Evolutionary conservation across 2,329 filamentous ascomycete genomes (phyloP).

Genomic region (Colletotrichum gigasporum): DNA sequence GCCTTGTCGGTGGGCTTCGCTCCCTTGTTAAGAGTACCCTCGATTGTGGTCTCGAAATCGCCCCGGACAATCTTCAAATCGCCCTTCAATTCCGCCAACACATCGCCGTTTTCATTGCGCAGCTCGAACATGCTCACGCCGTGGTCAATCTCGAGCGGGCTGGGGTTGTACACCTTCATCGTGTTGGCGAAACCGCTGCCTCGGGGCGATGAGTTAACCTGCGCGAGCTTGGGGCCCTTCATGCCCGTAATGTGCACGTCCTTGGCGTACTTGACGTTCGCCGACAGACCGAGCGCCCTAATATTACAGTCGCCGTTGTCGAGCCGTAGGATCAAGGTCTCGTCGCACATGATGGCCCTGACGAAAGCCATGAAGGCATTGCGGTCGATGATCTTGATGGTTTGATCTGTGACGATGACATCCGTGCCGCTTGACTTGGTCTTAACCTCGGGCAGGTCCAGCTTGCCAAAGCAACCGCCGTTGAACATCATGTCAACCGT

Average conservation of each 20-base stretch:
- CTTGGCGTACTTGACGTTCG: constrained; percentile 38
- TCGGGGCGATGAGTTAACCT: constrained; percentile 35
- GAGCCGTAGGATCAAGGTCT: constrained; percentile 40
- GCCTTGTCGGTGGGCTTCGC: constrained; percentile 32
- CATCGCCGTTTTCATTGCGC: constrained; percentile 36
- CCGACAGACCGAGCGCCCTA: constrained; percentile 36
- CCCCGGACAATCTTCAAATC: constrained; percentile 39
- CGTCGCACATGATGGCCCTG: constrained; percentile 40
- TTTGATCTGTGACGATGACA: constrained; percentile 39
- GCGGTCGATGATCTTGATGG: constrained; percentile 41
- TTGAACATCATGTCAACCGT: constrained; percentile 42
- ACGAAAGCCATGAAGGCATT: constrained; percentile 41
- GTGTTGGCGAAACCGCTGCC: constrained; percentile 31
- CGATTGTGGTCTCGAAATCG: constrained; percentile 40
- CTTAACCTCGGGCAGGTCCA: constrained; percentile 40
- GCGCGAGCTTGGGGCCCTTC: constrained; percentile 35
- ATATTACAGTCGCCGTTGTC: constrained; percentile 40
- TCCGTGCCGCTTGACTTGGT: constrained; percentile 40
- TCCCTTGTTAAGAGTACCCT: constrained; percentile 33
- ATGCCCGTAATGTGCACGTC: constrained; percentile 40
- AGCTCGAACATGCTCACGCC: constrained; percentile 44
- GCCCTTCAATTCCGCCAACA: constrained; percentile 40
- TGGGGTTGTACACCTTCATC: constrained; percentile 41
- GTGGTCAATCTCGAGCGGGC: constrained; percentile 43
- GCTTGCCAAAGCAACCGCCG: constrained; percentile 39